Conservation (phyloP, 805 yeast genomes). For the Nakazawaea populi region DNA sequence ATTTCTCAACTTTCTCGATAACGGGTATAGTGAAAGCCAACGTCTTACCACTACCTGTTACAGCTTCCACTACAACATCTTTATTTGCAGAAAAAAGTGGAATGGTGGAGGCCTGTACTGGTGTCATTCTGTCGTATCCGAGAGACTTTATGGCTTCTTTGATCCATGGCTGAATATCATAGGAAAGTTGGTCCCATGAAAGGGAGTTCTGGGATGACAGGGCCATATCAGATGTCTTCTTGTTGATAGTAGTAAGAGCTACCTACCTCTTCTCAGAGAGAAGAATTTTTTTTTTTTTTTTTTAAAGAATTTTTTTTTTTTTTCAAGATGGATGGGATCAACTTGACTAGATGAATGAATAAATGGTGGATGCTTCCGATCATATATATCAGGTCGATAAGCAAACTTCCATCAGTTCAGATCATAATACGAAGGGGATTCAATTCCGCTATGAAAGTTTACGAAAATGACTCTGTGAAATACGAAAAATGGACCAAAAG, state of each 20-base stretch:
- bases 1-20: slow-evolving; percentile 52
- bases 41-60: slow-evolving; percentile 98
- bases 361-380: background rate
- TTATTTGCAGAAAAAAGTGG: slow-evolving; percentile 80
- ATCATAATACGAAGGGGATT: no score
- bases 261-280: no score
- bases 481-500: slow-evolving; percentile 62
- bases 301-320: background rate
- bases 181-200: slow-evolving; percentile 54
- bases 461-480: slow-evolving; percentile 15
- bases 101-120: slow-evolving; percentile 93
- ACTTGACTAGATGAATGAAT: background rate
- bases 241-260: background rate
- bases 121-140: slow-evolving; percentile 84
- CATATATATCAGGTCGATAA: no score
- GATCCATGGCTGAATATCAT: slow-evolving; percentile 63
- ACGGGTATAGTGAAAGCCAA: slow-evolving; percentile 84
- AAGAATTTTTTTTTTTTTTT: background rate
- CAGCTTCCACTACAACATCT: slow-evolving; percentile 96
- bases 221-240: slow-evolving; percentile 1
- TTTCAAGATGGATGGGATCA: background rate
- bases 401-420: no score
- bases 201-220: slow-evolving; percentile 35
- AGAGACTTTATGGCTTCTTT: slow-evolving; percentile 61
- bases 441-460: background rate